These are phyloP conservation scores for Trametes polyzona DNA, from an alignment of 1,284 basidiomycete species.

Conservation along the genomic window DNA sequence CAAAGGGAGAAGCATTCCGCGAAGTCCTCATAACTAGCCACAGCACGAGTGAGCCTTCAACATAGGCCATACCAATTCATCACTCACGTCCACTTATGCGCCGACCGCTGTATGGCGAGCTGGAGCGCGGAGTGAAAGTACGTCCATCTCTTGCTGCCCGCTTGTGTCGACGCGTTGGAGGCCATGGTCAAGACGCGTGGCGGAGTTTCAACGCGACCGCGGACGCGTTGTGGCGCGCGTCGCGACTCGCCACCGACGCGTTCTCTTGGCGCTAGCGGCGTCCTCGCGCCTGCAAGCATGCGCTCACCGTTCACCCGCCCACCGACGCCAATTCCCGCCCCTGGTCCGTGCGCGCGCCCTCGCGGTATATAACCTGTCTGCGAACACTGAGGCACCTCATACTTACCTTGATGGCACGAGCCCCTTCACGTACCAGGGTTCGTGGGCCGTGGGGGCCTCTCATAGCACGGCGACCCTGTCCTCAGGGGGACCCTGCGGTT, in stretches of 20 bases:
- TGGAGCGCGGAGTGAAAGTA: conserved; percentile 77
- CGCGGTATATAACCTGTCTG: too few species aligned
- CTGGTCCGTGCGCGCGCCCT: too few species aligned
- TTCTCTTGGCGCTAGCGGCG: too few species aligned
- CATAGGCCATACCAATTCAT: background rate
- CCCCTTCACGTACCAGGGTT: conserved; percentile 15
- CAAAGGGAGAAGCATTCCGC: conserved; percentile 75
- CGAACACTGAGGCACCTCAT: too few species aligned
- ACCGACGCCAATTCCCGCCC: too few species aligned
- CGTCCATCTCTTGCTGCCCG: conserved; percentile 70
- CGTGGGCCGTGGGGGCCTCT: conserved; percentile 25
- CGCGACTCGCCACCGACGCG: too few species aligned
- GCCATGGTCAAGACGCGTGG: conserved; percentile 26
- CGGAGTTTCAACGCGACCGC: conserved; percentile 22
- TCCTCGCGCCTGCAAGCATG: too few species aligned
- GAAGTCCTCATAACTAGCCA: conserved; percentile 72
- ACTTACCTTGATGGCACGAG: too few species aligned
- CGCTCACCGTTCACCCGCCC: too few species aligned
- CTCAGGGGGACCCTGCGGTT: conserved; percentile 34
- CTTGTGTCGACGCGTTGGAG: conserved; percentile 27
- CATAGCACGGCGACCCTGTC: conserved; percentile 37
- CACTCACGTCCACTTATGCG: conserved; percentile 81
- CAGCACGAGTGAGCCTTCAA: background rate
- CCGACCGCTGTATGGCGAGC: conserved; percentile 73
- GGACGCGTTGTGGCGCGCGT: conserved; percentile 28